Percentiles rank a stretch among this genome's conserved stretches.
Evolutionary conservation across 306 rosid species (phyloP).

Genomic region (Malus fusca): DNA sequence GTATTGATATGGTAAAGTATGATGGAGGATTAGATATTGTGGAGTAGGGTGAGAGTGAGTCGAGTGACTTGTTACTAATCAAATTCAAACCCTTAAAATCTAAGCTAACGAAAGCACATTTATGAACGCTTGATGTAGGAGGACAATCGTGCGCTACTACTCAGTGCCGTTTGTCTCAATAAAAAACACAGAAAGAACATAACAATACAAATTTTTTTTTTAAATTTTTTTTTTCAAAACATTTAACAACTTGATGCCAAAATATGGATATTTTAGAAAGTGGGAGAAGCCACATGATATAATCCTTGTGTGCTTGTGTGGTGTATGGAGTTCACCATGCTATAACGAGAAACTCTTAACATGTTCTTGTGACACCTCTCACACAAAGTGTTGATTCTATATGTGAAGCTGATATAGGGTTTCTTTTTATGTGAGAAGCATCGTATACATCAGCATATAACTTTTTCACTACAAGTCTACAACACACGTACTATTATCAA

Average conservation of each 20-base stretch:
- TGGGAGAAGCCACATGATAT: not conserved
- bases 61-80: no score
- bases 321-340: no score
- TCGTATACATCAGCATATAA: not conserved
- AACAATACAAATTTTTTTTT: not conserved
- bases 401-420: no score
- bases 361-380: no score
- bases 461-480: not conserved
- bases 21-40: not conserved
- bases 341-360: no score
- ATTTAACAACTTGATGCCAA: not conserved
- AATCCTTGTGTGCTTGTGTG: not conserved
- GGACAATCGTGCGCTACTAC: not conserved
- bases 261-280: not conserved
- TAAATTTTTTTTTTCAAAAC: not conserved
- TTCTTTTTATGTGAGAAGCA: not conserved
- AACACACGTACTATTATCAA: not conserved
- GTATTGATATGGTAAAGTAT: not conserved
- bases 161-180: not conserved
- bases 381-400: no score
- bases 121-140: not conserved
- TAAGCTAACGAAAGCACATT: not conserved
- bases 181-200: not conserved
- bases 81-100: not conserved
- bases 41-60: not conserved